Evolutionary conservation across 192 early-diverging fungal genomes (phyloP).

Genomic region (Rhizophagus prolifer): DNA sequence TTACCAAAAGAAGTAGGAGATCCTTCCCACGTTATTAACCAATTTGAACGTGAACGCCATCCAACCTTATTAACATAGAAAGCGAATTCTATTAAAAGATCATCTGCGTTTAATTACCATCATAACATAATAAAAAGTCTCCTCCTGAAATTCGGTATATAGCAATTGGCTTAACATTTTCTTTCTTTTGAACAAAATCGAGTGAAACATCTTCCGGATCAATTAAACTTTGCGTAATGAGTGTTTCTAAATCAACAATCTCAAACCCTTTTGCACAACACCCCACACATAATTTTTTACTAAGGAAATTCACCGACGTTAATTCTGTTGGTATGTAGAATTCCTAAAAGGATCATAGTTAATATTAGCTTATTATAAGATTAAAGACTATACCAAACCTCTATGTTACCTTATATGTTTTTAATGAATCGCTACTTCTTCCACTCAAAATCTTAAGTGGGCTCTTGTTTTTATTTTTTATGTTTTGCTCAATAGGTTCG

Average conservation of each 20-base stretch:
- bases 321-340: conserved; percentile 93
- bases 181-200: conserved; percentile 76
- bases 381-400: background rate
- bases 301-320: conserved; percentile 81
- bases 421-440: conserved; percentile 46
- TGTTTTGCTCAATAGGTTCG: conserved; percentile 45
- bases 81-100: conserved; percentile 68
- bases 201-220: conserved; percentile 80
- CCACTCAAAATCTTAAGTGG: conserved; percentile 34
- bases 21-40: conserved; percentile 88
- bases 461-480: conserved; percentile 40
- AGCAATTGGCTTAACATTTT: conserved; percentile 76
- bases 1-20: conserved; percentile 71
- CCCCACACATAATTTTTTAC: conserved; percentile 84
- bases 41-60: conserved; percentile 66
- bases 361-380: conserved; percentile 45
- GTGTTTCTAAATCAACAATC: conserved; percentile 81
- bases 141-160: conserved; percentile 72
- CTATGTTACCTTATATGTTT: conserved; percentile 53
- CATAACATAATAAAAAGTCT: conserved; percentile 88
- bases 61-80: conserved; percentile 93
- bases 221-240: conserved; percentile 84
- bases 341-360: conserved; percentile 65
- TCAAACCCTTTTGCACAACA: conserved; percentile 87
- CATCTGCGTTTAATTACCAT: conserved; percentile 52